Evolutionary conservation across 1,284 basidiomycete species (phyloP).

Genomic region (Trichosporon asahii): DNA sequence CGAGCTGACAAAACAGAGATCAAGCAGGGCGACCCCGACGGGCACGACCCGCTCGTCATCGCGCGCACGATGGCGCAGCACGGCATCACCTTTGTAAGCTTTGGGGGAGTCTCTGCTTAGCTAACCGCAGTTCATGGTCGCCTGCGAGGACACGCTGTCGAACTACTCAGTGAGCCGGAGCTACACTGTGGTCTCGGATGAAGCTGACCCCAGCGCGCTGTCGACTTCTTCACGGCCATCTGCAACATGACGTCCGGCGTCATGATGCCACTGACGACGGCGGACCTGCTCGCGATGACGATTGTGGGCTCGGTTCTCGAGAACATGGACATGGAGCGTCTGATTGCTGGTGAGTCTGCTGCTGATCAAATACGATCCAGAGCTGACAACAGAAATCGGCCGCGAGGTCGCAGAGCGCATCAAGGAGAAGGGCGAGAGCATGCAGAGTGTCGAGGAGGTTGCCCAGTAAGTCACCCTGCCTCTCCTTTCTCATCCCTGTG

Average conservation of each 20-base stretch:
- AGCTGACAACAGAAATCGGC: slow-evolving; percentile 65
- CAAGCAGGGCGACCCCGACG: slow-evolving; percentile 86
- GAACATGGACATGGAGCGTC: slow-evolving; percentile 96
- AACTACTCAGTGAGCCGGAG: slow-evolving; percentile 76
- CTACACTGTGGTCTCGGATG: slow-evolving; percentile 11
- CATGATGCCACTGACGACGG: slow-evolving; percentile 94
- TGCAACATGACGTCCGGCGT: slow-evolving; percentile 87
- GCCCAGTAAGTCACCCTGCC: slow-evolving; percentile 56
- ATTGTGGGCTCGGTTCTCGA: slow-evolving; percentile 94
- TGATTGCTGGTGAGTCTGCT: slow-evolving; percentile 58
- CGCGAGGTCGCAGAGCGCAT: slow-evolving; percentile 89
- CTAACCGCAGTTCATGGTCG: slow-evolving; percentile 80
- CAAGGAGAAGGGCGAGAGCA: slow-evolving; percentile 63
- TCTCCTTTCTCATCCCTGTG: background rate
- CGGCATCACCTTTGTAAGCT: slow-evolving; percentile 76
- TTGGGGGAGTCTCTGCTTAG: background rate
- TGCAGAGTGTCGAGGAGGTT: slow-evolving; percentile 91
- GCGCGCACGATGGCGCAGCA: slow-evolving; percentile 83
- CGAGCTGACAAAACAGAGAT: slow-evolving; percentile 58
- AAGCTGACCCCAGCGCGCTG: slow-evolving; percentile 64
- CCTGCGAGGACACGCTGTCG: slow-evolving; percentile 94
- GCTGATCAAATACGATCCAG: slow-evolving; percentile 12
- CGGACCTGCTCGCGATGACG: slow-evolving; percentile 91
- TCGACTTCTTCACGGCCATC: slow-evolving; percentile 92
- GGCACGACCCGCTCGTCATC: slow-evolving; percentile 82